Evolutionary conservation across 164 flowering plant species (phyloP).

Genomic region (Umbilicus rupestris): DNA sequence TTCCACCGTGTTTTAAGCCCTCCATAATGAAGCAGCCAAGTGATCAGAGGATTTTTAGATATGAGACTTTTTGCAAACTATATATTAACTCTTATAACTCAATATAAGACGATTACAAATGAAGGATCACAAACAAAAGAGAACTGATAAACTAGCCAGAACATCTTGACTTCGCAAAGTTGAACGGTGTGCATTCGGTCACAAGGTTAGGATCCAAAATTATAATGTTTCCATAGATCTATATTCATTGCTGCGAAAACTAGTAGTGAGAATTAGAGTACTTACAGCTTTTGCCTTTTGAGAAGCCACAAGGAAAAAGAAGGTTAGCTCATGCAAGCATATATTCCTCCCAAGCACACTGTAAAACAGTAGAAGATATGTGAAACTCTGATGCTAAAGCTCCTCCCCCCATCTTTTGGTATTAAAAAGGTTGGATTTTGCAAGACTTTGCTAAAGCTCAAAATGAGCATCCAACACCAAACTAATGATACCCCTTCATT

Average conservation of each 20-base stretch:
- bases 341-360: neutral
- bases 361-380: neutral
- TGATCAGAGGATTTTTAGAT: too few relatives aligned
- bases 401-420: neutral
- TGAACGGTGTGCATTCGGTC: too few relatives aligned
- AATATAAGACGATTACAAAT: too few relatives aligned
- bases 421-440: neutral
- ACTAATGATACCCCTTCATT: neutral
- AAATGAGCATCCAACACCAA: slow-evolving; percentile 14
- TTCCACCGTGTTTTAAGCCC: slow-evolving; percentile 8
- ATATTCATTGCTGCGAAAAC: neutral
- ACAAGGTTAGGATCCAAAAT: too few relatives aligned
- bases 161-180: too few relatives aligned
- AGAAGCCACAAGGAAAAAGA: neutral
- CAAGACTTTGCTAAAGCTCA: neutral
- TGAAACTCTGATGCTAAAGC: slow-evolving; percentile 4
- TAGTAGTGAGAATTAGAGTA: neutral
- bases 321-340: slow-evolving; percentile 2
- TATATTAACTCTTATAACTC: too few relatives aligned
- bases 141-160: too few relatives aligned
- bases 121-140: too few relatives aligned
- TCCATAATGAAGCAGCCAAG: neutral
- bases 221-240: neutral
- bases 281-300: neutral
- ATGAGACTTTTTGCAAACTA: too few relatives aligned